Evolutionary conservation across 352 stramenopile genomes (phyloP).

Genomic region (Thraustochytrium sp.): DNA sequence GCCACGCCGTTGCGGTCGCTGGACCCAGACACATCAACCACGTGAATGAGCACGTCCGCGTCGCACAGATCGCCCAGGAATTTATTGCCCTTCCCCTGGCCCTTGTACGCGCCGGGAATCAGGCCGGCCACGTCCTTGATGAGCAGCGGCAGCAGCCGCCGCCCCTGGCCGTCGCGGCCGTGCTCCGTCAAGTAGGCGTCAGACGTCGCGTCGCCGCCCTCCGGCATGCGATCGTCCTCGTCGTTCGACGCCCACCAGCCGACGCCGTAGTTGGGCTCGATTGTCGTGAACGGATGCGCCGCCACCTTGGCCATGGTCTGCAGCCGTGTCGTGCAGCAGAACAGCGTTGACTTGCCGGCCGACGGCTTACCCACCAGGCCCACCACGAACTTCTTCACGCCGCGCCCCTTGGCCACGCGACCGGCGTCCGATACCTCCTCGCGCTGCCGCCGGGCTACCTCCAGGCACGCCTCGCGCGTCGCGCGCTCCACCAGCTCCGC

Average conservation of each 20-base stretch:
- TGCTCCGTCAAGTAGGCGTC: constrained; percentile 51
- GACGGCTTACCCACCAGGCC: constrained; percentile 56
- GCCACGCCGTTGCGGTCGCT: constrained; percentile 61
- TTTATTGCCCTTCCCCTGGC: constrained; percentile 61
- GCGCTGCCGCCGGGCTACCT: background rate
- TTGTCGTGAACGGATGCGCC: constrained; percentile 70
- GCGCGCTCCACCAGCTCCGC: background rate
- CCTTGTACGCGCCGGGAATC: constrained; percentile 65
- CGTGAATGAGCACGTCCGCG: constrained; percentile 66
- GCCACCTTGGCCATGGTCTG: constrained; percentile 60
- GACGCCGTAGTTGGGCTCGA: constrained; percentile 67
- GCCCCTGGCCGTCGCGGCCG: constrained; percentile 56
- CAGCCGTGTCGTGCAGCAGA: constrained; percentile 57
- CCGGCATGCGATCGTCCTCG: background rate
- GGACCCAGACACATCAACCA: constrained; percentile 61
- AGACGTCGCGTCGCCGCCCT: background rate
- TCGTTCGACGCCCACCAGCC: constrained; percentile 51
- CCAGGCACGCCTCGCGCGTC: background rate
- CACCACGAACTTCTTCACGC: constrained; percentile 35
- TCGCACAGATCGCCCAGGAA: constrained; percentile 74
- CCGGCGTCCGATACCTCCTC: background rate
- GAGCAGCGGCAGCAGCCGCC: constrained; percentile 58
- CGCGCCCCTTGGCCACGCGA: background rate
- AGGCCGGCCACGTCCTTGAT: constrained; percentile 71
- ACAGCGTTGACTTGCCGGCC: constrained; percentile 63